phyloP scores from a whole-genome alignment of 805 yeast species.

The Candida nitratophila region DNA sequence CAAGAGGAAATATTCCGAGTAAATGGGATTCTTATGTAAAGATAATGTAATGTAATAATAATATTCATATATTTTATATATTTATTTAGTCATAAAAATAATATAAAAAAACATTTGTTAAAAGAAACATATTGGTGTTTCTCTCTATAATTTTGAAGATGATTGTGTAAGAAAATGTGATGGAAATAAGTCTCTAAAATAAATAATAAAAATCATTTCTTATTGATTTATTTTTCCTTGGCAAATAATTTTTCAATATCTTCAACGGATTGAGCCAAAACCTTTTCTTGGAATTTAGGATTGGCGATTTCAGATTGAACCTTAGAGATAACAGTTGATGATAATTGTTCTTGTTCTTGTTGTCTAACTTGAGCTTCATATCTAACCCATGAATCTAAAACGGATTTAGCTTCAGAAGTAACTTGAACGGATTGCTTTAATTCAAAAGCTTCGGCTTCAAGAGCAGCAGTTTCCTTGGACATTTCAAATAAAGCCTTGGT shows the following conservation, averaged over 20 bases:
- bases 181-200: neutral
- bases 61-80: neutral
- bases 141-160: too few species aligned
- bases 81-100: conserved; percentile 1
- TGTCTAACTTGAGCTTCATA: conserved; percentile 95
- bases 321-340: conserved; percentile 79
- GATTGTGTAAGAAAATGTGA: too few species aligned
- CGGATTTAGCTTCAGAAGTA: conserved; percentile 87
- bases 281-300: conserved; percentile 90
- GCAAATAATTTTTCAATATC: conserved; percentile 83
- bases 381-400: conserved; percentile 98
- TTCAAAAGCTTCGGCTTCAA: conserved; percentile 92
- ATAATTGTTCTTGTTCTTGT: conserved; percentile 88
- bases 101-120: conserved; percentile 1
- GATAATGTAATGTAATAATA: neutral
- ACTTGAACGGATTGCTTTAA: conserved; percentile 85
- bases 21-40: too few species aligned
- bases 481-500: conserved; percentile 89
- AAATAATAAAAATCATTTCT: too few species aligned
- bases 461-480: conserved; percentile 93
- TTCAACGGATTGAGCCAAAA: conserved; percentile 83
- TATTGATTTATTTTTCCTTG: conserved; percentile 22
- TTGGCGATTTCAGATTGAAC: conserved; percentile 78
- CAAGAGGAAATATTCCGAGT: conserved; percentile 2
- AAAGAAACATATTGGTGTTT: too few species aligned